Percentiles rank a stretch among this genome's conserved stretches.
Evolutionary conservation across 225 moss, liverwort and hornwort species (phyloP).

Genomic region (Neckera pumila): DNA sequence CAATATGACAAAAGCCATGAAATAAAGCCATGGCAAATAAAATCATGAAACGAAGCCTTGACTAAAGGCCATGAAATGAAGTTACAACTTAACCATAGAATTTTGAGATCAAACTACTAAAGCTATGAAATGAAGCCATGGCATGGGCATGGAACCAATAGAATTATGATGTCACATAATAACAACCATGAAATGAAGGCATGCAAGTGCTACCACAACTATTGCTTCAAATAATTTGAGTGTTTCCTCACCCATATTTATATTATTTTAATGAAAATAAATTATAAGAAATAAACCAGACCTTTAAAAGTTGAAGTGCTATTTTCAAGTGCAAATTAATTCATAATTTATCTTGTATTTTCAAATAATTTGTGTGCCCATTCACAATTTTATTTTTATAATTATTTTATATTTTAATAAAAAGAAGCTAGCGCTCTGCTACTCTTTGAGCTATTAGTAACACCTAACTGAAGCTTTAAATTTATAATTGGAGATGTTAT

Average conservation of each 20-base stretch:
- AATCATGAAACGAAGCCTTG: no score
- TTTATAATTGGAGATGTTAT: background rate
- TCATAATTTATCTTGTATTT: background rate
- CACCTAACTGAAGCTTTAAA: background rate
- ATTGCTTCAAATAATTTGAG: background rate
- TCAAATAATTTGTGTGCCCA: background rate
- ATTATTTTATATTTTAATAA: background rate
- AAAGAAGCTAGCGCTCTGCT: fast-evolving
- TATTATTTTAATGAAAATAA: background rate
- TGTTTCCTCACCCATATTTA: background rate
- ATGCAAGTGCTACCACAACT: background rate
- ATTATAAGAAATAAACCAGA: background rate
- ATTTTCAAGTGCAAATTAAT: background rate
- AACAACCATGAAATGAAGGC: background rate
- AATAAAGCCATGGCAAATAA: no score
- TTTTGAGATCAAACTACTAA: background rate
- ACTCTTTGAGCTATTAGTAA: fast-evolving
- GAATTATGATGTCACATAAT: background rate
- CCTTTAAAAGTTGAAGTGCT: background rate
- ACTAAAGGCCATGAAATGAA: background rate
- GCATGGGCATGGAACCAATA: background rate
- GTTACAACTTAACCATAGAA: background rate
- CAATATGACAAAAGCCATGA: fast-evolving
- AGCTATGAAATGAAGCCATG: background rate
- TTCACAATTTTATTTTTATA: fast-evolving